phyloP scores from a whole-genome alignment of 495 filamentous ascomycete species.

The Physcia stellaris region DNA sequence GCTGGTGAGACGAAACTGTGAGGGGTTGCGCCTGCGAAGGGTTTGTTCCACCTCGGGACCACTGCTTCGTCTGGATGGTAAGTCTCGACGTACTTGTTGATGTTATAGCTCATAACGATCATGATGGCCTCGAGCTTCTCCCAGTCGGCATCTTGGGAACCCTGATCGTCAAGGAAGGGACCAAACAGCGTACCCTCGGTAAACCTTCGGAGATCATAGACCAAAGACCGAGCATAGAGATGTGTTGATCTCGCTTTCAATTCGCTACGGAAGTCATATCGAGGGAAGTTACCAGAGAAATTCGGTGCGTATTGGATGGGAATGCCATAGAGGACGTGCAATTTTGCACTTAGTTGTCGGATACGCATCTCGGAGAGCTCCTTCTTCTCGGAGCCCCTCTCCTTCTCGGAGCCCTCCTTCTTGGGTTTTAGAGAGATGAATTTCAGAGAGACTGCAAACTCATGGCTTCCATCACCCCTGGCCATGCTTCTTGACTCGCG shows the following conservation, averaged over 20 bases:
- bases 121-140: slow-evolving; percentile 55
- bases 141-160: slow-evolving; percentile 44
- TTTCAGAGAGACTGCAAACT: slow-evolving; percentile 9
- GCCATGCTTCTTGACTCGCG: slow-evolving; percentile 6
- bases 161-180: slow-evolving; percentile 44
- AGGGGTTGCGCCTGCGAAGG: slow-evolving; percentile 39
- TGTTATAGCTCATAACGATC: slow-evolving; percentile 43
- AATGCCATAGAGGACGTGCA: slow-evolving; percentile 47
- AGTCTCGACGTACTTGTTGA: slow-evolving; percentile 15
- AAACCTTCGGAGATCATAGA: slow-evolving; percentile 54
- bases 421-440: too few species aligned
- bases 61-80: not conserved
- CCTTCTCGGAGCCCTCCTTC: too few species aligned
- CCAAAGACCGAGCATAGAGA: slow-evolving; percentile 42
- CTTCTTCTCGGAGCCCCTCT: too few species aligned
- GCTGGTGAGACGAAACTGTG: slow-evolving; percentile 28
- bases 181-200: slow-evolving; percentile 42
- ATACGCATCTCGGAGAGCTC: too few species aligned
- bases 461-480: not conserved
- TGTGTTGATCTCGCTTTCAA: slow-evolving; percentile 24
- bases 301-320: slow-evolving; percentile 22
- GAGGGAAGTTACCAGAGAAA: not conserved
- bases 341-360: slow-evolving; percentile 44
- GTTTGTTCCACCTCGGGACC: slow-evolving; percentile 30
- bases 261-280: slow-evolving; percentile 5